Conservation (phyloP, 129 eudicot genomes). For the Saposhnikovia divaricata region DNA sequence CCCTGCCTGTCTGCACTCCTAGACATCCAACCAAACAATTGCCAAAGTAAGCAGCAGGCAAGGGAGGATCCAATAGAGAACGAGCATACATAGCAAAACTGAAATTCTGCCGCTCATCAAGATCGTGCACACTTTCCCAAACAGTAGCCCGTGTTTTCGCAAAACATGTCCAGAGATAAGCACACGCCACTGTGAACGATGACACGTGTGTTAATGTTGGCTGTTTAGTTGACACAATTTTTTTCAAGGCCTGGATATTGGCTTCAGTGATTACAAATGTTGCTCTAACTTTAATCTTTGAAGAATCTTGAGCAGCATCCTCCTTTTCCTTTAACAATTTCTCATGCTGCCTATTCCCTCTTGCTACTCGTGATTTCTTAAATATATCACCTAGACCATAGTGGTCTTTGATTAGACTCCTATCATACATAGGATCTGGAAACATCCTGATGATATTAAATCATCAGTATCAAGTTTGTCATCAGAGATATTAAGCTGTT, state of each 20-base stretch:
- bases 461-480: background rate
- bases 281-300: slow-evolving; percentile 23
- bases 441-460: background rate
- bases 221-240: slow-evolving; percentile 11
- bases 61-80: slow-evolving; percentile 43
- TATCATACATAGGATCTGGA: background rate
- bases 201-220: slow-evolving; percentile 28
- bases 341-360: background rate
- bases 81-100: slow-evolving; percentile 34
- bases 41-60: slow-evolving; percentile 45
- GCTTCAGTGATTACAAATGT: slow-evolving; percentile 19
- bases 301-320: background rate
- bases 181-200: slow-evolving; percentile 21
- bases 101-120: slow-evolving; percentile 26
- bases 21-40: slow-evolving; percentile 40
- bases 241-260: slow-evolving; percentile 25
- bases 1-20: slow-evolving; percentile 11
- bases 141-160: slow-evolving; percentile 19
- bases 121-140: slow-evolving; percentile 17
- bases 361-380: background rate
- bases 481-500: background rate
- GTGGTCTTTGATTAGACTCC: background rate
- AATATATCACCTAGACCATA: background rate
- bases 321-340: background rate
- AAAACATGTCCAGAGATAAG: slow-evolving; percentile 38